A percentile compares a stretch with the other conserved stretches of the same genome.
phyloP scores from a whole-genome alignment of 1,284 basidiomycete species.

The Lignosus rhinocerotis region DNA sequence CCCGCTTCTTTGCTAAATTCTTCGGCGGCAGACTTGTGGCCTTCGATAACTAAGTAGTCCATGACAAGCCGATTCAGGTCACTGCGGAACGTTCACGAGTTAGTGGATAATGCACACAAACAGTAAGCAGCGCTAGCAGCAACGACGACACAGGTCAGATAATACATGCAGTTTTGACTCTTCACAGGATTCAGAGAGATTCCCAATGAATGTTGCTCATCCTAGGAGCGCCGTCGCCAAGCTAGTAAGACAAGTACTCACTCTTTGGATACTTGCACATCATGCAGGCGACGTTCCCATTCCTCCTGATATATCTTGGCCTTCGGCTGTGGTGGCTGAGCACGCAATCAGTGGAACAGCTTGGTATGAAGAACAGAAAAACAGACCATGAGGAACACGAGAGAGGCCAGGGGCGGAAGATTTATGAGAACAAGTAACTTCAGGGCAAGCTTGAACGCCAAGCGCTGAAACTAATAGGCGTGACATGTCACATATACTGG shows the following conservation, averaged over 20 bases:
- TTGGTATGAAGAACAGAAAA: slow-evolving; percentile 2
- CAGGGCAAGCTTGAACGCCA: slow-evolving; percentile 30
- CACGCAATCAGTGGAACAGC: slow-evolving; percentile 6
- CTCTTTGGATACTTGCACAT: slow-evolving; percentile 76
- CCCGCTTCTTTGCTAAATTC: slow-evolving; percentile 90
- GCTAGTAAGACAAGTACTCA: slow-evolving; percentile 45
- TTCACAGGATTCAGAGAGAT: slow-evolving; percentile 82
- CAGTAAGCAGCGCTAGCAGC: slow-evolving; percentile 18
- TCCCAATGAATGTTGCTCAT: slow-evolving; percentile 76
- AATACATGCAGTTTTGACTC: slow-evolving; percentile 78
- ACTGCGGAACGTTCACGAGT: slow-evolving; percentile 43
- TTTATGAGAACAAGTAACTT: slow-evolving; percentile 33
- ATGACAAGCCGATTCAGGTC: slow-evolving; percentile 96
- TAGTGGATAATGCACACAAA: slow-evolving; percentile 33
- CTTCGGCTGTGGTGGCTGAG: slow-evolving; percentile 43
- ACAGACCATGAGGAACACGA: slow-evolving; percentile 35
- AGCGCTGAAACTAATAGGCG: background rate
- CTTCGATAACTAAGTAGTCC: slow-evolving; percentile 98
- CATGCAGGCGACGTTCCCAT: slow-evolving; percentile 74
- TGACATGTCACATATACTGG: background rate
- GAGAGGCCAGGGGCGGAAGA: slow-evolving; percentile 14
- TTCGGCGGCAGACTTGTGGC: slow-evolving; percentile 94
- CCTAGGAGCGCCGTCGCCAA: slow-evolving; percentile 31
- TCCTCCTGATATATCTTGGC: slow-evolving; percentile 65
- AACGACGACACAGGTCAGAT: slow-evolving; percentile 53